Base-by-base conservation (phyloP, 1,284 basidiomycete genomes). In the Tilletia indica region DNA sequence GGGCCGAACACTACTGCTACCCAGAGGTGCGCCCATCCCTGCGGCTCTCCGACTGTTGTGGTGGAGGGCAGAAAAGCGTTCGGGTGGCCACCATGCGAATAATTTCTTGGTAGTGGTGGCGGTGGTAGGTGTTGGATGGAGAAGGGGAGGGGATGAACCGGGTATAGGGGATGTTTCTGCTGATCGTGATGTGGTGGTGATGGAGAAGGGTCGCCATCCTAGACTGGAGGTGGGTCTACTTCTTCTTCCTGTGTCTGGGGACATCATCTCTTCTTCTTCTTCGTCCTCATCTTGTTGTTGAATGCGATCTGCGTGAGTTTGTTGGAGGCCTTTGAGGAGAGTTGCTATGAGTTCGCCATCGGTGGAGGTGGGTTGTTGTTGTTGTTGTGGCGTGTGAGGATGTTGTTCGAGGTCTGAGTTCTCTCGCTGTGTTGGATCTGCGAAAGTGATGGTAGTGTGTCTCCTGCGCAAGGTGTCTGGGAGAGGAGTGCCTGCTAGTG, bases 391-490 rank as follows among this genome's bases (percentile, higher is more conserved):
- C 51, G 51, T 54, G 51, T 31, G 25, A 31, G 42, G 14, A 14
- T 45, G 42, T 45, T 45, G 42, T 45, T 11, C 47, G 12, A n/a
- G 12, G 47, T 48, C n/a, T n/a, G 47, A 11, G 47, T n/a, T 48
- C 1, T 48, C n/a, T 48, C 12, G n/a, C 47, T 48, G 47, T 48
- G 47, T 11, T 12, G 47, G 16, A 2, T 54, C 51, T n/a, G 51
- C 51, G 51, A 54, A 54, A 8, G 51, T 54, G 51, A 54, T 54
- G 19, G 51, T 54, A 8, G 51, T 54, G 12, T 54, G 51, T 54
- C 51, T 9, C 16, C 21, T 9, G 9, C 14, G 42, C 14, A 14
- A 3, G 42, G 42, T 31, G 25, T 31, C 25, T 31, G 25, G 25
- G 25, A 31, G 25, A 1, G 25, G 25, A 2, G 25, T 31, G 25